Base-by-base conservation (phyloP, 2,329 filamentous ascomycete species). In the Chaetomiaceae sp. region DNA sequence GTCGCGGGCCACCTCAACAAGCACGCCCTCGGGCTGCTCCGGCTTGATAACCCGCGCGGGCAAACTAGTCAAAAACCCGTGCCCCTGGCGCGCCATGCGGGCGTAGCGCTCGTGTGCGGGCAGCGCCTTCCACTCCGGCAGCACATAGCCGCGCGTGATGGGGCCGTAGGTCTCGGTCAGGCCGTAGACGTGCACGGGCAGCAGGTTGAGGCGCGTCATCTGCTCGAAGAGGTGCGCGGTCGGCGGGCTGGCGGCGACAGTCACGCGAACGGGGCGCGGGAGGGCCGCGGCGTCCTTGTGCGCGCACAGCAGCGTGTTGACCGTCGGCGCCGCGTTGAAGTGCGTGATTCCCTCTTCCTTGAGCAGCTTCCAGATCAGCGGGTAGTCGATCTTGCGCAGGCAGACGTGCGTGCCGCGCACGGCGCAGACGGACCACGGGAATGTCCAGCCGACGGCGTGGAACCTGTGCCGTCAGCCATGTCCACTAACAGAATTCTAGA, bases 391-490 rank as follows among this genome's bases (percentile, higher is more conserved):
- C 71, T 95, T 97, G 50, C 93, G 79, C 15, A 98, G 73, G 59
- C 90, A 96, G 63, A 95, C 89, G 65, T 97, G 89, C 3, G 91
- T 94, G n/a, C 91, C 93, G 51, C 93, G 76, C 4, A 93, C 89
- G 1, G 89, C 88, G 10, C 88, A 94, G n/a, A 96, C 78, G 1
- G 90, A 79, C 93, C 90, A 95, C 0, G 88, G 88, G 58, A 91
- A 94, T 1, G 87, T 90, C 88, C 87, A 93, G n/a, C 76, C 81
- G 40, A 81, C 70, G 26, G 81, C 79, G 57, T 84, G 81, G 57
- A 84, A 84, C 67, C 75, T 75, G 17, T 29, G 24, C 4, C 6
- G 33, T 38, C 27, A 43, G 45, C 26, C 14, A 27, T 20, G 36
- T 30, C 14, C 14, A 14, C 12, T 6, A 32, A n/a, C 10, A 6